Conservation (phyloP, 2,329 filamentous ascomycete species). For the Hypoxylon sp. region DNA sequence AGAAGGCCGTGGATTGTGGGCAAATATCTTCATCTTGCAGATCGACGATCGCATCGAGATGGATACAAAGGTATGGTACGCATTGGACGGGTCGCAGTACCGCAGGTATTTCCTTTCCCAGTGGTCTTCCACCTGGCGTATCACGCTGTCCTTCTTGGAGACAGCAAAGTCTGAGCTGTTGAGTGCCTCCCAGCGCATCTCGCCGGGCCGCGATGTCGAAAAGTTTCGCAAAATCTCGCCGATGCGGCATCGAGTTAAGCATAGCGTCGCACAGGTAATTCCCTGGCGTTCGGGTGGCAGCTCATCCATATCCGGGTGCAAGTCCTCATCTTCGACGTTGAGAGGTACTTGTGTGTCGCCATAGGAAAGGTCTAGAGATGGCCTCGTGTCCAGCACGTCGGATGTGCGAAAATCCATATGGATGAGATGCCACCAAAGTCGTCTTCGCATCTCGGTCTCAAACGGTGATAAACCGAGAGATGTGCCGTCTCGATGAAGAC, state of each 20-base stretch:
- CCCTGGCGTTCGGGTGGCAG: conserved; percentile 53
- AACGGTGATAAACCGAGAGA: conserved; percentile 56
- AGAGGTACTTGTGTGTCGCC: conserved; percentile 46
- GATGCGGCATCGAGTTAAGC: conserved; percentile 54
- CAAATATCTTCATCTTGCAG: conserved; percentile 38
- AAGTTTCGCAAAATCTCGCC: conserved; percentile 51
- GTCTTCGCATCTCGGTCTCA: conserved; percentile 61
- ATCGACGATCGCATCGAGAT: conserved; percentile 32
- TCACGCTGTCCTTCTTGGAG: conserved; percentile 36
- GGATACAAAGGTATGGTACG: conserved; percentile 31
- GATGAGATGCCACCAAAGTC: conserved; percentile 60
- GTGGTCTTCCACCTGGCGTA: conserved; percentile 47
- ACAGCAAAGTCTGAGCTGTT: conserved; percentile 18
- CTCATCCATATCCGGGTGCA: conserved; percentile 55
- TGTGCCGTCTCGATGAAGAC: conserved; percentile 60
- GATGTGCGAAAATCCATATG: conserved; percentile 57
- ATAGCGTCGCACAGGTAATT: conserved; percentile 56
- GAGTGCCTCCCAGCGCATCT: conserved; percentile 29
- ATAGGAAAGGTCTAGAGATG: conserved; percentile 35
- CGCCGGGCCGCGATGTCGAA: conserved; percentile 43
- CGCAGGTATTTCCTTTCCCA: conserved; percentile 49
- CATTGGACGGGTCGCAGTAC: conserved; percentile 48
- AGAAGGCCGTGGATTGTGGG: conserved; percentile 34
- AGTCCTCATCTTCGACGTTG: conserved; percentile 62
- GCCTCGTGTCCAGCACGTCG: conserved; percentile 58